Conservation (phyloP, 2,329 filamentous ascomycete genomes). For the Pseudogymnoascus sp. region DNA sequence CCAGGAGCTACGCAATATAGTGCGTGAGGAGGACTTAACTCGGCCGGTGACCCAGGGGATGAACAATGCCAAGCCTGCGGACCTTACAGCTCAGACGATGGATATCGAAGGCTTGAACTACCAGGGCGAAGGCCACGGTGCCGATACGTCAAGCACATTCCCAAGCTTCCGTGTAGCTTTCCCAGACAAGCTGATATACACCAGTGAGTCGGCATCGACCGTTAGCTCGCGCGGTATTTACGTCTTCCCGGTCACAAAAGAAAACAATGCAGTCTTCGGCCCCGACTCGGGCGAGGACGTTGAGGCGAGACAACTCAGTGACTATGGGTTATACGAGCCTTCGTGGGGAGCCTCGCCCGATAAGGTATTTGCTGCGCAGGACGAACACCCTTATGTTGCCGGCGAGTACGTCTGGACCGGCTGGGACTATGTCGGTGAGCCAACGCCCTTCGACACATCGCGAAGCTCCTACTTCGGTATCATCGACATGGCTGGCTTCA, state of each 20-base stretch:
- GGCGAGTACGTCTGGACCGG: conserved; percentile 47
- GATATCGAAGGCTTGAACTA: conserved; percentile 47
- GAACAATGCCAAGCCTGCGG: conserved; percentile 36
- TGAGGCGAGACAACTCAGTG: conserved; percentile 32
- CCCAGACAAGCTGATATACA: conserved; percentile 39
- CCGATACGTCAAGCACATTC: conserved; percentile 29
- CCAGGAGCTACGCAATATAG: conserved; percentile 33
- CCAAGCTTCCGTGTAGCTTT: conserved; percentile 35
- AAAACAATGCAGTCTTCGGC: conserved; percentile 31
- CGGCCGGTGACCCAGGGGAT: conserved; percentile 37
- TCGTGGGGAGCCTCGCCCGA: conserved; percentile 41
- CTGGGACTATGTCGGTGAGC: conserved; percentile 42
- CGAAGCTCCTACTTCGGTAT: conserved; percentile 48
- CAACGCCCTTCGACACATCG: conserved; percentile 38
- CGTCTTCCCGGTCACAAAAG: conserved; percentile 40
- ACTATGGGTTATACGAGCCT: conserved; percentile 43
- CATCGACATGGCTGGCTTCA: conserved; percentile 48
- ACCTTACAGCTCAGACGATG: conserved; percentile 32
- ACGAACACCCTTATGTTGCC: conserved; percentile 39
- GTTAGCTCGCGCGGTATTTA: conserved; percentile 44
- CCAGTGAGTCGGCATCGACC: conserved; percentile 35
- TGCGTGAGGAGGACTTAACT: conserved; percentile 39
- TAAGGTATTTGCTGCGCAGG: conserved; percentile 43
- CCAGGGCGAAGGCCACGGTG: conserved; percentile 41
- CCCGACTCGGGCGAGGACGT: conserved; percentile 33